phyloP scores from a whole-genome alignment of 2,329 filamentous ascomycete genomes.

The Setomelanomma holmii region DNA sequence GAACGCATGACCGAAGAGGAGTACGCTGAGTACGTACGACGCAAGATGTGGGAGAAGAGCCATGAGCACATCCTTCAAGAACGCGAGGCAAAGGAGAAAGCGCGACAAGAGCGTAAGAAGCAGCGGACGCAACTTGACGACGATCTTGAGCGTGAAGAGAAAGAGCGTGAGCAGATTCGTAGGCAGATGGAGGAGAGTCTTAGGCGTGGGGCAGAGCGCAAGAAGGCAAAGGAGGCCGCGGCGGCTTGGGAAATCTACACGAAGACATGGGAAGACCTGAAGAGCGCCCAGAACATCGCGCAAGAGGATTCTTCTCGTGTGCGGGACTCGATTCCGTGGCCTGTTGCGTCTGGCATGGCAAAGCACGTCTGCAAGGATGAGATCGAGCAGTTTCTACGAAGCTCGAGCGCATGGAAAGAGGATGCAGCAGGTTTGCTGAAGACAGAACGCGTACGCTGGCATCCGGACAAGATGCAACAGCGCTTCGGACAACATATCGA shows the following conservation, averaged over 20 bases:
- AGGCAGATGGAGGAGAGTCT: constrained; percentile 74
- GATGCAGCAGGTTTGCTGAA: constrained; percentile 68
- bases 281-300: constrained; percentile 19
- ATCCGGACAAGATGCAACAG: constrained; percentile 97
- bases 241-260: constrained; percentile 71
- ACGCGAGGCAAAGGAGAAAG: constrained; percentile 64
- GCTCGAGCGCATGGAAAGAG: constrained; percentile 53
- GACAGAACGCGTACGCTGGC: constrained; percentile 88
- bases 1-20: constrained; percentile 93
- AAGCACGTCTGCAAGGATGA: constrained; percentile 64
- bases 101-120: constrained; percentile 56
- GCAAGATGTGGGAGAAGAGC: constrained; percentile 95
- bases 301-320: constrained; percentile 25
- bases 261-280: constrained; percentile 67
- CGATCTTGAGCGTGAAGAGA: constrained; percentile 52
- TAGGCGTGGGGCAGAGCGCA: constrained; percentile 69
- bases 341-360: constrained; percentile 67
- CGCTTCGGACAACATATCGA: constrained; percentile 76
- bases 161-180: constrained; percentile 58
- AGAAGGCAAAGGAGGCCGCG: constrained; percentile 61
- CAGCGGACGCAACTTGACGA: constrained; percentile 48
- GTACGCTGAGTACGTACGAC: constrained; percentile 84
- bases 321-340: constrained; percentile 70
- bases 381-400: constrained; percentile 74
- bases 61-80: constrained; percentile 84